Evolutionary conservation across 306 rosid species (phyloP).

Genomic region (Nissolia schottii): DNA sequence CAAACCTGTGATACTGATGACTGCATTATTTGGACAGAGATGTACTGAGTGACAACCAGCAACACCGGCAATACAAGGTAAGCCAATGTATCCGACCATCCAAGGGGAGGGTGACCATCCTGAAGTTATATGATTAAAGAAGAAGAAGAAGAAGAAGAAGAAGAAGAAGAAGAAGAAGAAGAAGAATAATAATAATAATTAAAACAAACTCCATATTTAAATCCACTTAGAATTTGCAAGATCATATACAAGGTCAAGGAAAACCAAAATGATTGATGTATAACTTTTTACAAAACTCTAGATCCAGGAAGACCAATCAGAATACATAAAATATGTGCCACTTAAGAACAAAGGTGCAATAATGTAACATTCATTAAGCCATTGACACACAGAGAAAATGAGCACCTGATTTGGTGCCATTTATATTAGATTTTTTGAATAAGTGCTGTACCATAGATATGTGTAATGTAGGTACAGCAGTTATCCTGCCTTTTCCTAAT

Average conservation of each 20-base stretch:
- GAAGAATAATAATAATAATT: no score
- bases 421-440: neutral
- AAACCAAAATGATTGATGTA: neutral
- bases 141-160: no score
- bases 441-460: neutral
- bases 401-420: neutral
- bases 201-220: slow-evolving; percentile 5
- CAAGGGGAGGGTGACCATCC: slow-evolving; percentile 99
- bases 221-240: slow-evolving; percentile 3
- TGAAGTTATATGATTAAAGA: slow-evolving; percentile 32
- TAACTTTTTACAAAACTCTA: neutral
- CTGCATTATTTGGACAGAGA: slow-evolving; percentile 96
- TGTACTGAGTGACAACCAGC: slow-evolving; percentile 77
- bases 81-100: slow-evolving; percentile 97
- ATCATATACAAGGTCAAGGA: neutral
- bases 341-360: neutral
- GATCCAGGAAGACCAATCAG: neutral
- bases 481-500: neutral
- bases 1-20: slow-evolving; percentile 94
- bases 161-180: no score
- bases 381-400: neutral
- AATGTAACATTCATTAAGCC: neutral
- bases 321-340: slow-evolving; percentile 2
- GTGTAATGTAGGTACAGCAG: neutral
- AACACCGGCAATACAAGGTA: slow-evolving; percentile 90